Base-by-base conservation (phyloP, 768 basidiomycete genomes). In the Pulveroboletus sp. region DNA sequence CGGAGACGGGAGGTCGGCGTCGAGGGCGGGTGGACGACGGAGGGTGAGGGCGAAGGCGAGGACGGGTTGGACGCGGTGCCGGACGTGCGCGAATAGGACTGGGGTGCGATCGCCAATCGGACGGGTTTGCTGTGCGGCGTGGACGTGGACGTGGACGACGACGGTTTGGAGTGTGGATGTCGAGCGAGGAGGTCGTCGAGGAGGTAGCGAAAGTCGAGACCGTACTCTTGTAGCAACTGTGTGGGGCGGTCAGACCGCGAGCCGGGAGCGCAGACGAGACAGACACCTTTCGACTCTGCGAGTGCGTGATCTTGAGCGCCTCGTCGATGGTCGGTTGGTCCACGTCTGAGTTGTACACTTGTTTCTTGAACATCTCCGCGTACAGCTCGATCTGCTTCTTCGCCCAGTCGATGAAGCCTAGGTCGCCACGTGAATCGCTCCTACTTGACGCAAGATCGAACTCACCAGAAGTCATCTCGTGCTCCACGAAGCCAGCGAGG, bases 351-450 rank as follows among this genome's bases (percentile, higher is more conserved):
- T 83, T 85, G 66, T 91, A 95, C 0, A 98, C 93, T 63, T 98
- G 96, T 51, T 85, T 88, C 45, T 86, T 75, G 70, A 97, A 98
- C 63, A 85, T 85, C 43, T 83, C 83, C 3, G 85, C 86, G 63
- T 88, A 98, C 19, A 76, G 70, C 62, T 91, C 85, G 27, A 98
- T 79, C 65, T 92, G 87, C 51, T 79, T 77, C 66, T 85, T 92
- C 1, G 93, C 87, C 96, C 96, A 99, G 36, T 91, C 85, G 19
- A 97, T 88, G 61, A 97, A 93, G 10, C 86, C 96, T 97, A 57
- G 14, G 26, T 42, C 6, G 30, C 4, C 7, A 42, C 10, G 10
- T 54, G 30, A 47, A 27, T 27, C 44, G 31, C 27, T 4, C 22
- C 40, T 37, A 24, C 11, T 27, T 20, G 45, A 14, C 10, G 5